A percentile compares a stretch with the other conserved stretches of the same genome.
These are phyloP conservation scores for Aspergillus proliferans DNA, from an alignment of 2,329 filamentous ascomycete species.

Conservation along the genomic window DNA sequence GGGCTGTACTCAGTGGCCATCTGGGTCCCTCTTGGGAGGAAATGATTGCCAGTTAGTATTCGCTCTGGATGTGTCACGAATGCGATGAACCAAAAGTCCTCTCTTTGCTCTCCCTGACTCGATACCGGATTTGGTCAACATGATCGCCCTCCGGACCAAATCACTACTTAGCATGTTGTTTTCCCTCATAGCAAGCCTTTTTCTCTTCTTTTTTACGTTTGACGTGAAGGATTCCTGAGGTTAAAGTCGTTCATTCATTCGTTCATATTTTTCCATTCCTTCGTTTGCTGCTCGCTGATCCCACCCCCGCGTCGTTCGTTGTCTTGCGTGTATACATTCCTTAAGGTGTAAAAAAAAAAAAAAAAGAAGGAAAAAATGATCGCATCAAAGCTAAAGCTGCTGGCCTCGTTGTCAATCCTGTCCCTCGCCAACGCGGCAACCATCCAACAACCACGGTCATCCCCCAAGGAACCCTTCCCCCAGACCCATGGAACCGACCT, in stretches of 20 bases:
- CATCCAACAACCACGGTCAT: not conserved
- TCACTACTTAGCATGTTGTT: not conserved
- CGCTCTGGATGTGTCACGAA: not conserved
- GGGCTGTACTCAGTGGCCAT: not conserved
- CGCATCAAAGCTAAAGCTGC: not conserved
- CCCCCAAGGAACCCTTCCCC: not conserved
- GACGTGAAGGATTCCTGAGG: not conserved
- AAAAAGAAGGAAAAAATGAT: not conserved
- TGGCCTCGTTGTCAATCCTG: not conserved
- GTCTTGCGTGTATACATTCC: not conserved
- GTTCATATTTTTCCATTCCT: not conserved
- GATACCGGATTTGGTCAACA: not conserved
- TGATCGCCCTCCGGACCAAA: not conserved
- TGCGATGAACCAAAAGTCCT: not conserved
- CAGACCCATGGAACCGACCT: conserved; percentile 10
- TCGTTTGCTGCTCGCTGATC: not conserved
- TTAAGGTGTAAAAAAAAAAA: not conserved
- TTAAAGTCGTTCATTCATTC: not conserved
- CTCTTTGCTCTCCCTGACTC: not conserved
- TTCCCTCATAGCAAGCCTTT: not conserved
- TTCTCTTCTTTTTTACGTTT: not conserved
- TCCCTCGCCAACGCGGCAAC: not conserved
- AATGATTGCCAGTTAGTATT: not conserved
- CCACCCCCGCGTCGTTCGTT: not conserved
- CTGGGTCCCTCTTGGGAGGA: not conserved